Evolutionary conservation across 2,329 filamentous ascomycete species (phyloP).

Genomic region (Penicillium sp.): DNA sequence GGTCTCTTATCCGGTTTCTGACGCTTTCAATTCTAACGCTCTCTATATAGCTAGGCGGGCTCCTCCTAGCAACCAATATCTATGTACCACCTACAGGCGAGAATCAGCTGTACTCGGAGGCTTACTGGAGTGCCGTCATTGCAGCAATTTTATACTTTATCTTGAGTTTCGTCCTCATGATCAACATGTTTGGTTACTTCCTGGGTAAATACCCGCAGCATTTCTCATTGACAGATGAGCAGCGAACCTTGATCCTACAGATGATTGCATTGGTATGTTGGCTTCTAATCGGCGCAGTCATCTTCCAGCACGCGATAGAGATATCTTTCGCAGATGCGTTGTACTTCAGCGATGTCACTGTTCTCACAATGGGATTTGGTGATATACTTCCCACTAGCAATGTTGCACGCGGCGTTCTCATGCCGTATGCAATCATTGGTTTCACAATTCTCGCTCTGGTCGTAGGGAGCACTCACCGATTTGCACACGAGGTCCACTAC

Average conservation of each 20-base stretch:
- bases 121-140: conserved; percentile 81
- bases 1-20: conserved; percentile 22
- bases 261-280: conserved; percentile 83
- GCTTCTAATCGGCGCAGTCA: conserved; percentile 68
- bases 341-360: conserved; percentile 72
- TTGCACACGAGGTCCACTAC: conserved; percentile 56
- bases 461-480: conserved; percentile 71
- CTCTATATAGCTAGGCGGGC: conserved; percentile 55
- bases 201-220: conserved; percentile 72
- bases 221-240: conserved; percentile 72
- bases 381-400: conserved; percentile 57
- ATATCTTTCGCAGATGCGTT: conserved; percentile 75
- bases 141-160: conserved; percentile 76
- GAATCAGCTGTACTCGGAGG: conserved; percentile 65
- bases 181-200: conserved; percentile 76
- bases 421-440: conserved; percentile 79
- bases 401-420: conserved; percentile 65
- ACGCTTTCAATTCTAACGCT: not conserved
- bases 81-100: conserved; percentile 52
- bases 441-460: conserved; percentile 82
- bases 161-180: conserved; percentile 68
- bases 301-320: conserved; percentile 68
- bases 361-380: conserved; percentile 60
- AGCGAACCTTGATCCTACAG: conserved; percentile 85
- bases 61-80: conserved; percentile 62